Evolutionary conservation across 352 stramenopile genomes (phyloP).

Genomic region (Globisporangium echinulatum): DNA sequence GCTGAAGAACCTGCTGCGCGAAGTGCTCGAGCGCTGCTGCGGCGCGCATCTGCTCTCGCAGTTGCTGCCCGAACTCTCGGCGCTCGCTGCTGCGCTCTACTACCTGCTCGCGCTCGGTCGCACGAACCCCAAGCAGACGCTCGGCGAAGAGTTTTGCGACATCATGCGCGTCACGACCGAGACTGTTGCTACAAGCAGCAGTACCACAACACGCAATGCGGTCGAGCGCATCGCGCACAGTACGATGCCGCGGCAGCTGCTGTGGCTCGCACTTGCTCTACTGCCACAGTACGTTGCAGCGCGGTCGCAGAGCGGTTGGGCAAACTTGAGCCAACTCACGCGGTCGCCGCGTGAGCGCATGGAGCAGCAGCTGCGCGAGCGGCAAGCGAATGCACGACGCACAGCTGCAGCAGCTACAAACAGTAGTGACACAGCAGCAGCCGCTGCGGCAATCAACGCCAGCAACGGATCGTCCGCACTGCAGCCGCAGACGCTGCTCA

Average conservation of each 20-base stretch:
- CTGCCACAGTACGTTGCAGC: conserved; percentile 52
- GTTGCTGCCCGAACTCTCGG: conserved; percentile 63
- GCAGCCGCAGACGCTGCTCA: conserved; percentile 16
- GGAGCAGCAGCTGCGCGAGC: conserved; percentile 64
- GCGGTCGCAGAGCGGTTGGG: conserved; percentile 66
- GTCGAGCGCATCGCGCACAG: conserved; percentile 22
- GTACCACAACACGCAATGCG: background rate
- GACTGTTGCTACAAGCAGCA: background rate
- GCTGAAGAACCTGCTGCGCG: conserved; percentile 65
- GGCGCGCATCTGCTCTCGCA: conserved; percentile 74
- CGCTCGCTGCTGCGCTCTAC: conserved; percentile 62
- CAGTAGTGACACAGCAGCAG: background rate
- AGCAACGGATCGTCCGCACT: background rate
- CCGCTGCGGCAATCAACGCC: background rate
- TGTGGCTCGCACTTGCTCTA: conserved; percentile 54
- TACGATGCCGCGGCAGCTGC: conserved; percentile 26
- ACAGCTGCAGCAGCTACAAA: conserved; percentile 1
- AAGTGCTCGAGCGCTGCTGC: conserved; percentile 66
- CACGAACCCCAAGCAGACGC: conserved; percentile 62
- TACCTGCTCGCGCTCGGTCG: conserved; percentile 47
- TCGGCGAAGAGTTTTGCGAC: conserved; percentile 87
- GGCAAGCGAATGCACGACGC: conserved; percentile 19
- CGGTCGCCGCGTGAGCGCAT: conserved; percentile 67
- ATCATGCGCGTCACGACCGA: conserved; percentile 54
- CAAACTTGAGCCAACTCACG: conserved; percentile 56